Evolutionary conservation across 495 filamentous ascomycete genomes (phyloP).

Genomic region (Astrothelium macrocarpum): DNA sequence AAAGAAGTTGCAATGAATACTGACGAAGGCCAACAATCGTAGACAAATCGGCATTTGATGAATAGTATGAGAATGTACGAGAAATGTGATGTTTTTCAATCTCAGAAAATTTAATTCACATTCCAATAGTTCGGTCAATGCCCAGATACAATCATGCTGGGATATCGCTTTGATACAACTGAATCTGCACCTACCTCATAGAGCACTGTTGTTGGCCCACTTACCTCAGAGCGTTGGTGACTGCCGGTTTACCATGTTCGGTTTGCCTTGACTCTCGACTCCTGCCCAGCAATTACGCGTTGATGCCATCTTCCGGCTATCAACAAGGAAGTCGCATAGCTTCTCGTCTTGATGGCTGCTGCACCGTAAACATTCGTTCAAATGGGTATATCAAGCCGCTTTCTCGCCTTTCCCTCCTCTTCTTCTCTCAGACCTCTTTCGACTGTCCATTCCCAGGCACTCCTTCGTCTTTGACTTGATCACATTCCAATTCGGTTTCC

Average conservation of each 20-base stretch:
- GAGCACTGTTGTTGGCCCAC: too few species aligned
- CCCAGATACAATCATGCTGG: background rate
- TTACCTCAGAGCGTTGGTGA: too few species aligned
- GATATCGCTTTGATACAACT: background rate
- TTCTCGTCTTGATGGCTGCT: background rate
- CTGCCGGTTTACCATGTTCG: too few species aligned
- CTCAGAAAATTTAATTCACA: too few species aligned
- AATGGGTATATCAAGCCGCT: background rate
- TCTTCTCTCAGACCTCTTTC: background rate
- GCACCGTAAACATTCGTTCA: background rate
- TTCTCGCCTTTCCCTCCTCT: background rate
- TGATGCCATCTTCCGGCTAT: background rate
- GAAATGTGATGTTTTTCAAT: too few species aligned
- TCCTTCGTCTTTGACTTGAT: background rate
- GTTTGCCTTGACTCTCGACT: too few species aligned
- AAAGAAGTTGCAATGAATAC: too few species aligned
- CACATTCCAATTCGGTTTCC: background rate
- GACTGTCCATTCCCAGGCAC: constrained; percentile 1
- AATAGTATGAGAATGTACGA: too few species aligned
- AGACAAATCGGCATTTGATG: too few species aligned
- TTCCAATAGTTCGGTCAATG: too few species aligned
- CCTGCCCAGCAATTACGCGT: background rate
- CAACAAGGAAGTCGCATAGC: background rate
- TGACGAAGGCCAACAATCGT: too few species aligned
- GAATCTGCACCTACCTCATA: background rate